Evolutionary conservation across 208 protist genomes (phyloP).

Genomic region (Trypanosoma scelopori): DNA sequence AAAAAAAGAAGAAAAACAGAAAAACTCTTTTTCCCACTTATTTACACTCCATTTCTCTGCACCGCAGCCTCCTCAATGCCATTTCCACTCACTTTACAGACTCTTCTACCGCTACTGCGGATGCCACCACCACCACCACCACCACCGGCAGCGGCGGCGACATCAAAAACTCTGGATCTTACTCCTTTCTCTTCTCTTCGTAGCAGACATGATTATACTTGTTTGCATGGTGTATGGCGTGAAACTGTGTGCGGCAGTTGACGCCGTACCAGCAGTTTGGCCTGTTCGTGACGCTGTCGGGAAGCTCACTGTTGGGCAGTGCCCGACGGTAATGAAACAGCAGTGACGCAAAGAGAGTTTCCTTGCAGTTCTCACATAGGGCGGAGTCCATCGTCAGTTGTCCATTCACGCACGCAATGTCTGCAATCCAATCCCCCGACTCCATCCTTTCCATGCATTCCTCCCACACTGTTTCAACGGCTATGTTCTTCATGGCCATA

Average conservation of each 20-base stretch:
- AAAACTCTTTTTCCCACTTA: no score
- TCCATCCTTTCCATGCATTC: slow-evolving; percentile 46
- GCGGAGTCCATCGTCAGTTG: slow-evolving; percentile 34
- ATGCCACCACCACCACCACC: no score
- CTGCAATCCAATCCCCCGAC: slow-evolving; percentile 52
- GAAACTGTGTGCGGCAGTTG: slow-evolving; percentile 82
- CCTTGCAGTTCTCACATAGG: slow-evolving; percentile 62
- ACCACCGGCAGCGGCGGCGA: background rate
- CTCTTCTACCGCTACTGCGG: no score
- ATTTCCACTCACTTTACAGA: no score
- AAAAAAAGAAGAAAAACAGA: no score
- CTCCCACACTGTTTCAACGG: slow-evolving; percentile 41
- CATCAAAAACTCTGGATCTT: background rate
- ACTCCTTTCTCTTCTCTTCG: slow-evolving; percentile 89
- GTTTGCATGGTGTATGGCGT: slow-evolving; percentile 80
- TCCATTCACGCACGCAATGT: slow-evolving; percentile 57
- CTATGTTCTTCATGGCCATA: slow-evolving; percentile 38
- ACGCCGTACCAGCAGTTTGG: slow-evolving; percentile 89
- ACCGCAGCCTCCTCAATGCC: no score
- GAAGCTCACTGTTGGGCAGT: slow-evolving; percentile 53
- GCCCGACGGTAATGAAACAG: slow-evolving; percentile 78
- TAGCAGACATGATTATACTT: slow-evolving; percentile 89
- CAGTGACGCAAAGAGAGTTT: slow-evolving; percentile 53
- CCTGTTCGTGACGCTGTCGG: slow-evolving; percentile 52
- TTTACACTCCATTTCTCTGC: no score